Evolutionary conservation across 768 basidiomycete genomes (phyloP).

Genomic region (Serpula lacrymans): DNA sequence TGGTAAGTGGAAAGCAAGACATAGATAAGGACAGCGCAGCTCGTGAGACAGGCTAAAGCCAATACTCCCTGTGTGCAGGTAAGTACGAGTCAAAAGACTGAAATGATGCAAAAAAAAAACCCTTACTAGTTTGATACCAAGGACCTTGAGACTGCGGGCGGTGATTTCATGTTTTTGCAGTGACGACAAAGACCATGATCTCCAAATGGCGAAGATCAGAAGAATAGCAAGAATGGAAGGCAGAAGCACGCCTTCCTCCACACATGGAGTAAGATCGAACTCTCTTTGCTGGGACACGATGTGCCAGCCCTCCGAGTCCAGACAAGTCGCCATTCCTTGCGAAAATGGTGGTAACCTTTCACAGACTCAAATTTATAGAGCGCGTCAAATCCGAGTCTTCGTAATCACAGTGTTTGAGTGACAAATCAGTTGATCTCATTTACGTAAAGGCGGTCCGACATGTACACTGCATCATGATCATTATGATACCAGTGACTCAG

Average conservation of each 20-base stretch:
- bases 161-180: constrained; percentile 31
- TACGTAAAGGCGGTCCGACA: too few species aligned
- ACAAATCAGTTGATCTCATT: too few species aligned
- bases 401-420: too few species aligned
- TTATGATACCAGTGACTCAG: too few species aligned
- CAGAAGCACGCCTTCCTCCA: constrained; percentile 70
- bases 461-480: too few species aligned
- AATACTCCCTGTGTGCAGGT: constrained; percentile 44
- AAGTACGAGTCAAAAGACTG: constrained; percentile 3
- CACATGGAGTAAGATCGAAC: constrained; percentile 81
- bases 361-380: too few species aligned
- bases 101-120: neutral
- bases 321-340: constrained; percentile 41
- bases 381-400: too few species aligned
- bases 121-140: constrained; percentile 67
- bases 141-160: constrained; percentile 46
- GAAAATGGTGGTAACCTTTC: constrained; percentile 1
- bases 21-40: constrained; percentile 41
- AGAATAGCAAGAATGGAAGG: constrained; percentile 48
- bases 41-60: constrained; percentile 41
- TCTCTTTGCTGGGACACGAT: constrained; percentile 53
- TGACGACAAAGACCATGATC: constrained; percentile 29
- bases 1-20: constrained; percentile 30
- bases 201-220: constrained; percentile 39
- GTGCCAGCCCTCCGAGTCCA: constrained; percentile 63